Evolutionary conservation across 2,329 filamentous ascomycete species (phyloP), one percentile per base, ranked within the genome.

Genomic region (Calonectria montana): DNA sequence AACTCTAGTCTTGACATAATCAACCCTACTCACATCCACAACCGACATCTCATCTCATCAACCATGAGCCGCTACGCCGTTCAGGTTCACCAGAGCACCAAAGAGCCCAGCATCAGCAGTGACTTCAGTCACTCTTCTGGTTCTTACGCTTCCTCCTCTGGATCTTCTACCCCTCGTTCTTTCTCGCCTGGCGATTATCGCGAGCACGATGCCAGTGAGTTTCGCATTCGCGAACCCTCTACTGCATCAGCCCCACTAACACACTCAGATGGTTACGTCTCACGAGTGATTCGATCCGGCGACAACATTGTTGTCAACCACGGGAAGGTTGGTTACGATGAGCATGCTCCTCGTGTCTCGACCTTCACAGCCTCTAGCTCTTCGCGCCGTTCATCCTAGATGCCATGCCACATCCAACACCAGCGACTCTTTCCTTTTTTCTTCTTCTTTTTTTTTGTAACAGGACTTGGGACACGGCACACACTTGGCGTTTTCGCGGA

Each of bases 131-230:
- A 75, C 64, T 80, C 77, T 55, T 75, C 73, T 68, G 79, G 77
- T 75, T 81, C 81, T 31, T 81, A 75, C 45, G 74, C 66, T 69
- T 72, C 76, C 41, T 80, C 76, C 2, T 78, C 79, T 37, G 76
- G 73, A 47, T 74, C 69, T 48, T 78, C 80, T 43, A 74, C 79
- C n/a, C 76, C 80, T 63, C 74, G 76, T 47, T 80, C 80, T 35
- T 70, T 75, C 37, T 80, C 81, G 39, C 75, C 80, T 35, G 78
- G 75, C 35, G 77, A 75, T 39, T 79, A 79, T 69, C 80, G 82
- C 61, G 80, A 82, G 64, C 80, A 83, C 71, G 79, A 75, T 73
- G 79, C 82, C 70, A 70, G 81, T 82, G 75, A 76, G 81, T 75
- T 71, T 35, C 53, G 59, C 55, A 63, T 35, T 27, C 12, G 65